A percentile compares a stretch with the other conserved stretches of the same genome.
phyloP scores from a whole-genome alignment of 1,284 basidiomycete species.

The Acaromyces ingoldii region DNA sequence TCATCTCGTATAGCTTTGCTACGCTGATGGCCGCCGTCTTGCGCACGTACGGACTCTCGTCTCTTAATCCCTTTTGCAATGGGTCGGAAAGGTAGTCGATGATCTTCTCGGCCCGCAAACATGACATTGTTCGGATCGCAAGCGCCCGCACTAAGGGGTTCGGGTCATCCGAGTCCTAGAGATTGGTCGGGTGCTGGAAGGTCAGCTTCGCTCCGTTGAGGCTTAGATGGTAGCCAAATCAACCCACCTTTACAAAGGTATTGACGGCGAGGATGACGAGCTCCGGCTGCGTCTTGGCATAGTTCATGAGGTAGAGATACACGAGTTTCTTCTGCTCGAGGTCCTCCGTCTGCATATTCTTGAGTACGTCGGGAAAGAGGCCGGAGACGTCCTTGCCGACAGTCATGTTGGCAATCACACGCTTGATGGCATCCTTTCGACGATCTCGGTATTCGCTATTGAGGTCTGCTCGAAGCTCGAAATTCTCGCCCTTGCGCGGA shows the following conservation, averaged over 20 bases:
- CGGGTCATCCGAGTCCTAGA: constrained; percentile 82
- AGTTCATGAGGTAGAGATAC: constrained; percentile 97
- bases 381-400: constrained; percentile 95
- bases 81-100: constrained; percentile 96
- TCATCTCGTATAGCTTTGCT: constrained; percentile 93
- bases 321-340: constrained; percentile 95
- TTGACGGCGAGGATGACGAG: constrained; percentile 96
- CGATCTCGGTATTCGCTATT: constrained; percentile 94
- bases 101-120: constrained; percentile 94
- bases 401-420: constrained; percentile 74
- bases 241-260: constrained; percentile 71
- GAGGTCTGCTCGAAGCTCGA: constrained; percentile 54
- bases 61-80: constrained; percentile 78
- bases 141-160: constrained; percentile 94
- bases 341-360: constrained; percentile 94
- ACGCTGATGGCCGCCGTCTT: constrained; percentile 84
- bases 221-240: background rate
- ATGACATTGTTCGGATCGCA: constrained; percentile 96
- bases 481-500: constrained; percentile 50
- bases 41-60: constrained; percentile 95
- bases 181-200: background rate
- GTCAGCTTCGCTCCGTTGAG: background rate
- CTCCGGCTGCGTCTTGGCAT: constrained; percentile 96
- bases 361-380: constrained; percentile 87
- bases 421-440: constrained; percentile 96